Evolutionary conservation across 495 filamentous ascomycete genomes (phyloP), one percentile per base, ranked within the genome.

Genomic region (Penicillium cinerascens): DNA sequence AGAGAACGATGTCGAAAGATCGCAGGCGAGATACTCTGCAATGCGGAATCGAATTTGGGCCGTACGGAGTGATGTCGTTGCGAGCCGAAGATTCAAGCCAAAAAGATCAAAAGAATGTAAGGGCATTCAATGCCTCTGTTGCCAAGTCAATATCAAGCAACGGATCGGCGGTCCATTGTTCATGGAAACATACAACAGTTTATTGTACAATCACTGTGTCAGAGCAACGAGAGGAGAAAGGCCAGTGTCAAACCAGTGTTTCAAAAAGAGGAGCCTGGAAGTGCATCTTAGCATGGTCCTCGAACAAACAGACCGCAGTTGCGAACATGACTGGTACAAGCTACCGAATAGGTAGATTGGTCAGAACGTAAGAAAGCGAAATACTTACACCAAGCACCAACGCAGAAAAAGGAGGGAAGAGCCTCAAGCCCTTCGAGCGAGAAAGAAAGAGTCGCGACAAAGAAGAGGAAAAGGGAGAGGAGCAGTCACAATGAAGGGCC

Each of bases 61-160:
- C 47, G 44, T 42, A 50, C 20, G 57, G 43, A 35, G 46, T 38
- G 49, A 48, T n/a, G n/a, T n/a, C n/a, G 43, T 42, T 27, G 50
- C 20, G 43, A 49, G 33, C 44, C 46, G 39, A n/a, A n/a, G 55
- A 43, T 54, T 42, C 49, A 42, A 52, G 44, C n/a, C 27, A 39
- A 10, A 57, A 54, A 33, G 10, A 8, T 23, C 20, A 25, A 54
- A 69, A 29, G 57, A 63, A 60, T 56, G 60, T 15, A 66, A 61
- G 29, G 65, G 63, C 69, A 71, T 50, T 74, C 71, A 74, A 72
- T 71, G 66, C 68, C 71, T 60, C 60, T 66, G 49, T 50, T 58
- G 50, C 18, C 23, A 35, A 44, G 43, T 48, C 48, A 52, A 44
- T 21, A 42, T 49, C 33, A 53, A 33, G 13, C 10, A 6, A 20